Evolutionary conservation across 345 rosid genomes (phyloP), one percentile per base, ranked within the genome.

Genomic region (Eutrema heterophyllum): DNA sequence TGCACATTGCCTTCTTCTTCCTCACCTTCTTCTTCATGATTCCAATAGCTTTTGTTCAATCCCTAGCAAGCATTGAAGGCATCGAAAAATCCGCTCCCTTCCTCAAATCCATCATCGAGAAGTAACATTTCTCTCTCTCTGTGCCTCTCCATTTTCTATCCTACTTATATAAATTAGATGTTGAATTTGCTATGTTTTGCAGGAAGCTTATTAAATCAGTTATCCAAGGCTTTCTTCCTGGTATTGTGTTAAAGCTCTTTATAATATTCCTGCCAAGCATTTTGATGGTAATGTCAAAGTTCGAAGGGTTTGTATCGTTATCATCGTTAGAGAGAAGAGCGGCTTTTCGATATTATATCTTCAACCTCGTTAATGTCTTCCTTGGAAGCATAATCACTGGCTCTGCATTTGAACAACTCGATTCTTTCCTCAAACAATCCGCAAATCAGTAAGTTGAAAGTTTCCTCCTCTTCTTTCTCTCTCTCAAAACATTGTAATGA

Each of bases 11-110:
- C 2, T 95, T 95, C 86, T 90, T 95, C 69, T 95, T 92, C 80
- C 93, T 95, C 57, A 87, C 99, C 51, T 89, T 92, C 82, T 92
- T 90, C 81, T 95, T 95, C 88, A 87, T 91, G 84, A 88, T 95
- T 50, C 99, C 99, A 3, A 90, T 95, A 64, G 86, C 97, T 54
- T 68, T 90, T 58, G 99, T 95, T 44, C 99, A 95, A 84, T 79
- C 97, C 45, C 72, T 95, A 69, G 99, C 99, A 43, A 95, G 89
- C 72, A 74, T 95, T 1, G 97, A 87, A 68, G 93, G 93, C 78
- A 88, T 95, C 0, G 97, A 86, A 78, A 88, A 91, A 80, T 69
- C 29, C 5, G 88, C 81, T 12, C 87, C 96, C 16, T 87, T 87
- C 81, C 85, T 95, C 79, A 81, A 52, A 80, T 26, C 85, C 62